A percentile compares a stretch with the other conserved stretches of the same genome.
Evolutionary conservation across 345 rosid species (phyloP).

Genomic region (Bretschneidera sinensis): DNA sequence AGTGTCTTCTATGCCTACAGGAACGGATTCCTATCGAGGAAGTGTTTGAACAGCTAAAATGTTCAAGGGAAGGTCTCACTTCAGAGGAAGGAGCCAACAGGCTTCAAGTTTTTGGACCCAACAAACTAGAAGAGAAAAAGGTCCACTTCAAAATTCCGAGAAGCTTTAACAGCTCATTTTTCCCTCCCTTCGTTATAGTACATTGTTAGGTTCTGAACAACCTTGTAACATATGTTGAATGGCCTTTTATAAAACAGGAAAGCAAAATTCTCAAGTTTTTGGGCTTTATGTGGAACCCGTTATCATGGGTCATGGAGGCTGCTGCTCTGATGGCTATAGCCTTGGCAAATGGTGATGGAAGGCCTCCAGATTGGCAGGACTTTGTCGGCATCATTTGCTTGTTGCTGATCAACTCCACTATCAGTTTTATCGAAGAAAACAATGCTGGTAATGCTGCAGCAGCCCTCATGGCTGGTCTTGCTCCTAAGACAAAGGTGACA

Average conservation of each 20-base stretch:
- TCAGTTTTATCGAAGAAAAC: slow-evolving; percentile 87
- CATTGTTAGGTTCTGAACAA: background rate
- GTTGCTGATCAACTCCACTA: slow-evolving; percentile 82
- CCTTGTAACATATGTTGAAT: background rate
- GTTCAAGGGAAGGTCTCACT: slow-evolving; percentile 49
- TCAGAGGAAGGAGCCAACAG: slow-evolving; percentile 64
- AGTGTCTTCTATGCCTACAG: slow-evolving; percentile 21
- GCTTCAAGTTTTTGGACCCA: slow-evolving; percentile 79
- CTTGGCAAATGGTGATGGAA: slow-evolving; percentile 69
- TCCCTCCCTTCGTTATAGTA: background rate
- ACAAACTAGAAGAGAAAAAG: slow-evolving; percentile 92
- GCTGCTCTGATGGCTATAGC: slow-evolving; percentile 89
- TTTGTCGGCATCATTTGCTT: slow-evolving; percentile 71
- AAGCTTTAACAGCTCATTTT: background rate
- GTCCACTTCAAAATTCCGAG: slow-evolving; percentile 20
- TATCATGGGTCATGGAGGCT: slow-evolving; percentile 98
- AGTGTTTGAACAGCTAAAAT: slow-evolving; percentile 65
- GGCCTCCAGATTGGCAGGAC: slow-evolving; percentile 95
- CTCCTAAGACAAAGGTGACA: slow-evolving; percentile 81
- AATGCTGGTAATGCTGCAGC: slow-evolving; percentile 97
- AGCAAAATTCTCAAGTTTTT: slow-evolving; percentile 79
- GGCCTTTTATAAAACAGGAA: slow-evolving; percentile 38
- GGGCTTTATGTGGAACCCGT: slow-evolving; percentile 98
- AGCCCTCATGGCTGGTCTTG: slow-evolving; percentile 94
- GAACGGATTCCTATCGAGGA: slow-evolving; percentile 77